Evolutionary conservation across 805 yeast species (phyloP).

Genomic region (Candida dajiaensis): DNA sequence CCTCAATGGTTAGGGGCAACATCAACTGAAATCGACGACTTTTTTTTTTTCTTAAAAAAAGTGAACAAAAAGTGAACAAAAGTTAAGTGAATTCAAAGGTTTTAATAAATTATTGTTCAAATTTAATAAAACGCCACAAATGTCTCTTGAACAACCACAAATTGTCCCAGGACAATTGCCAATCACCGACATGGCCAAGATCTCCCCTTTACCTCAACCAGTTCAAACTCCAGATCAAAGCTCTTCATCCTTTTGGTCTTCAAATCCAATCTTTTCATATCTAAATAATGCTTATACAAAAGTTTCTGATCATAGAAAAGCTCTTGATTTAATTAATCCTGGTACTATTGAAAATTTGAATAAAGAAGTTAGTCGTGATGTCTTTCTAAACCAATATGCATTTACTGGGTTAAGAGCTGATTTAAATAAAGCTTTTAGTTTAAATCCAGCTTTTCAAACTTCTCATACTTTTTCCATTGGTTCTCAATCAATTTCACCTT

Average conservation of each 20-base stretch:
- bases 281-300: conserved; percentile 69
- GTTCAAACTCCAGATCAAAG: background rate
- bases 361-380: conserved; percentile 92
- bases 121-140: background rate
- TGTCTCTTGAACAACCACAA: background rate
- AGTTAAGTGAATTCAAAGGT: no score
- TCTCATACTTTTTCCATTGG: conserved; percentile 91
- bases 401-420: conserved; percentile 97
- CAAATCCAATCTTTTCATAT: conserved; percentile 78
- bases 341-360: conserved; percentile 91
- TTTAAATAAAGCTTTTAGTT: conserved; percentile 81
- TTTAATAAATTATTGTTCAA: no score
- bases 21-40: background rate
- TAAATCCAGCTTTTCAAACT: conserved; percentile 95
- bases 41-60: background rate
- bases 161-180: background rate
- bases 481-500: conserved; percentile 78
- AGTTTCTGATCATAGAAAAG: conserved; percentile 70
- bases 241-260: conserved; percentile 18
- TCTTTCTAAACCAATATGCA: conserved; percentile 80
- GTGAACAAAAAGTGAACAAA: background rate
- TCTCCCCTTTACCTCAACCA: conserved; percentile 8
- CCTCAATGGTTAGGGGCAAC: background rate
- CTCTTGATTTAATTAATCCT: conserved; percentile 82
- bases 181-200: background rate